Evolutionary conservation across 257 asterid species (phyloP).

Genomic region (Perilla frutescens): DNA sequence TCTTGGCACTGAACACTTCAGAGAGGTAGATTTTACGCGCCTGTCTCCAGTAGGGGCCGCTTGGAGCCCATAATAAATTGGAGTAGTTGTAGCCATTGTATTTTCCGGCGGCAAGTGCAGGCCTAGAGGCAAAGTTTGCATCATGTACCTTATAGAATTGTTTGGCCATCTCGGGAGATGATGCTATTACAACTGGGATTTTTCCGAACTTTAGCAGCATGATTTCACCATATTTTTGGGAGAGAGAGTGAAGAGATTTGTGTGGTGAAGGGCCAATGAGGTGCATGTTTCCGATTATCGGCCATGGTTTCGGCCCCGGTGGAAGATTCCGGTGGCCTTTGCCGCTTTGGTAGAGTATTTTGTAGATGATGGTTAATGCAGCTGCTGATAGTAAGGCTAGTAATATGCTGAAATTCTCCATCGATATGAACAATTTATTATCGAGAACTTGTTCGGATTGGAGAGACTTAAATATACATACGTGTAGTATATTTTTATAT

Average conservation of each 20-base stretch:
- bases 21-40: constrained; percentile 35
- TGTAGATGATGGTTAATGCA: background rate
- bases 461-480: no score
- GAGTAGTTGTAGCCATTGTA: constrained; percentile 38
- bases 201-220: constrained; percentile 52
- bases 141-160: constrained; percentile 47
- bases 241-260: constrained; percentile 37
- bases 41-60: constrained; percentile 50
- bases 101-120: constrained; percentile 46
- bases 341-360: background rate
- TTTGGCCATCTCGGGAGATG: constrained; percentile 57
- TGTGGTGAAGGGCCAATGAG: constrained; percentile 50
- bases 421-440: no score
- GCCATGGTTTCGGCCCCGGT: constrained; percentile 36
- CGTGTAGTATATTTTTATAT: no score
- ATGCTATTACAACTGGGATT: constrained; percentile 43
- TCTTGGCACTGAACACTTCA: constrained; percentile 34
- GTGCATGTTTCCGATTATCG: constrained; percentile 31
- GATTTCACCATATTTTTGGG: constrained; percentile 49
- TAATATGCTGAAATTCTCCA: no score
- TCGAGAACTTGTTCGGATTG: no score
- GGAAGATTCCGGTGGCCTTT: background rate
- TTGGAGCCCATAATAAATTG: constrained; percentile 44
- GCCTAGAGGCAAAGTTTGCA: constrained; percentile 44
- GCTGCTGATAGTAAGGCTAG: background rate